Percentiles rank a stretch among this genome's conserved stretches.
phyloP scores from a whole-genome alignment of 805 yeast species.

The Candida nemodendra region DNA sequence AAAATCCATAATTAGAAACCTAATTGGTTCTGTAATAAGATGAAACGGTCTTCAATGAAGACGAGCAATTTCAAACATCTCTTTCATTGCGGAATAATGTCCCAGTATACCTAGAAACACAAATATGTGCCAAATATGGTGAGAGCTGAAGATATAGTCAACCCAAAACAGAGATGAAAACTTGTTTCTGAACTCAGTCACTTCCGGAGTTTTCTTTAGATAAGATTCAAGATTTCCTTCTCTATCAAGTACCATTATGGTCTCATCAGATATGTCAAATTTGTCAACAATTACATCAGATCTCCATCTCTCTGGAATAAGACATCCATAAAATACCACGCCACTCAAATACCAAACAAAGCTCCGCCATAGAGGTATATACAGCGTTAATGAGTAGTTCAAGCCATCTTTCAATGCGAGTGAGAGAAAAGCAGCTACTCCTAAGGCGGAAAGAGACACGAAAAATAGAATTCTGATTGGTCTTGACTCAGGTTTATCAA shows the following conservation, averaged over 20 bases:
- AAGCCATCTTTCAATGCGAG: constrained; percentile 57
- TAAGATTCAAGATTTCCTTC: constrained; percentile 32
- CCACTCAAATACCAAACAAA: constrained; percentile 77
- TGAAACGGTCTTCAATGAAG: neutral
- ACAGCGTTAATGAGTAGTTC: constrained; percentile 48
- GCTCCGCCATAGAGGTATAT: constrained; percentile 69
- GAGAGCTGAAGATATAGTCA: constrained; percentile 72
- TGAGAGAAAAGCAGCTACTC: constrained; percentile 62
- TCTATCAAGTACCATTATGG: constrained; percentile 30
- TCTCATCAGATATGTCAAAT: constrained; percentile 33
- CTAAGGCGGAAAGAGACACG: constrained; percentile 72
- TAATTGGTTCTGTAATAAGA: no score
- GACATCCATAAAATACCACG: constrained; percentile 80
- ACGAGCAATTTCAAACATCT: constrained; percentile 50
- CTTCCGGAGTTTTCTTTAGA: constrained; percentile 41
- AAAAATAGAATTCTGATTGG: constrained; percentile 78
- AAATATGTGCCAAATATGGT: constrained; percentile 91
- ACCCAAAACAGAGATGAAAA: constrained; percentile 78
- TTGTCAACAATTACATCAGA: constrained; percentile 60
- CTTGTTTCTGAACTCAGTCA: constrained; percentile 31
- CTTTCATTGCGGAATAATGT: constrained; percentile 77
- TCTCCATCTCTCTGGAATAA: constrained; percentile 88
- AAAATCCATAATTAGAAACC: no score
- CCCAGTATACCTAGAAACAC: constrained; percentile 89
- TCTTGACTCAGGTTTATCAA: constrained; percentile 85